phyloP scores from a whole-genome alignment of 768 basidiomycete genomes.

The Tylopilus felleus region DNA sequence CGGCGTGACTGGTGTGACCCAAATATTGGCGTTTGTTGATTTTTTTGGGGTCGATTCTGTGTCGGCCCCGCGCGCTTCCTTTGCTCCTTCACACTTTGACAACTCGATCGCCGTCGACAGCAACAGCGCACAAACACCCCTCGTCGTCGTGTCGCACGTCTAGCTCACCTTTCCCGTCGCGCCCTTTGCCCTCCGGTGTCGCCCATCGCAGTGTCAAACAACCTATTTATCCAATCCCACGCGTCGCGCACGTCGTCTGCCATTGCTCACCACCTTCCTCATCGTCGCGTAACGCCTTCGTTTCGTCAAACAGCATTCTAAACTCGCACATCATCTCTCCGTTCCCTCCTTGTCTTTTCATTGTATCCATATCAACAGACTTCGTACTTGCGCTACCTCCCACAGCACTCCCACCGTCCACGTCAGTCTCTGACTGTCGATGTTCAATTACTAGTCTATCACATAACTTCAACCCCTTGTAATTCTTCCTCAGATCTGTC shows the following conservation, averaged over 20 bases:
- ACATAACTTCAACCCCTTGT: conserved; percentile 28
- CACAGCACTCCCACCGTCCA: conserved; percentile 28
- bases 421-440: conserved; percentile 40
- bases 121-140: conserved; percentile 41
- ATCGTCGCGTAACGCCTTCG: conserved; percentile 27
- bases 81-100: conserved; percentile 41
- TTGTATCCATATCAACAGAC: conserved; percentile 44
- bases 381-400: conserved; percentile 34
- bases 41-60: conserved; percentile 38
- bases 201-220: conserved; percentile 19
- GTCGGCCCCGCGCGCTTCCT: conserved; percentile 47
- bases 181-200: conserved; percentile 20
- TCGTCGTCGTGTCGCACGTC: conserved; percentile 40
- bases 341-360: conserved; percentile 28
- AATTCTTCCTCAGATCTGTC: conserved; percentile 24
- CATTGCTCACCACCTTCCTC: conserved; percentile 16
- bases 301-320: conserved; percentile 30
- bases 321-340: conserved; percentile 21
- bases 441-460: conserved; percentile 36
- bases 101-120: conserved; percentile 48
- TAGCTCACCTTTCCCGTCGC: conserved; percentile 19
- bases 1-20: conserved; percentile 32
- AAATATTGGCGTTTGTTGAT: conserved; percentile 40
- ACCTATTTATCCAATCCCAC: conserved; percentile 39
- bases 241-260: conserved; percentile 46